Evolutionary conservation across 805 yeast genomes (phyloP).

Genomic region (Saccharomycopsis fermentans): DNA sequence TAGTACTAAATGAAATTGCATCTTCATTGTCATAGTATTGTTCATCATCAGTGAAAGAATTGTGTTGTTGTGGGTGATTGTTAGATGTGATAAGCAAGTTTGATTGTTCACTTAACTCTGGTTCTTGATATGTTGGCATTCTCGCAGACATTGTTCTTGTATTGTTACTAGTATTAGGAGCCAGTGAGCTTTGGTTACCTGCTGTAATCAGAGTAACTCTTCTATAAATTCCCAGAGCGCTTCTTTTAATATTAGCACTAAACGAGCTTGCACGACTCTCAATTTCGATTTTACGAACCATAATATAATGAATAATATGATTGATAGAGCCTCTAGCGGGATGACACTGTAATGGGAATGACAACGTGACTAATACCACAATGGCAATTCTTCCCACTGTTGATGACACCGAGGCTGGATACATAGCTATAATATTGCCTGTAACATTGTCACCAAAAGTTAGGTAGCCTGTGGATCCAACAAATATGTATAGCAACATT

Average conservation of each 20-base stretch:
- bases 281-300: conserved; percentile 14
- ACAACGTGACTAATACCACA: conserved; percentile 66
- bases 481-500: conserved; percentile 49
- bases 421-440: conserved; percentile 75
- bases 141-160: neutral
- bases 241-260: conserved; percentile 9
- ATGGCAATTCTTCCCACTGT: conserved; percentile 75
- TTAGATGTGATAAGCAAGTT: neutral
- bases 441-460: conserved; percentile 75
- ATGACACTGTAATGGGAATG: conserved; percentile 86
- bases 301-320: conserved; percentile 50
- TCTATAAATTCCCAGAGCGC: conserved; percentile 14
- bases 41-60: neutral
- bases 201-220: neutral
- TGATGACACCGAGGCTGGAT: conserved; percentile 52
- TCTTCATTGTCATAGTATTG: neutral
- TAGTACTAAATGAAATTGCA: neutral
- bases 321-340: conserved; percentile 80
- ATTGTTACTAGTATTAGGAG: neutral
- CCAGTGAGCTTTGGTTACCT: neutral
- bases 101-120: neutral
- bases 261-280: conserved; percentile 17
- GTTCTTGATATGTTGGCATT: neutral
- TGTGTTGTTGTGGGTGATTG: neutral
- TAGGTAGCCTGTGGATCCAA: conserved; percentile 75